Base-by-base conservation (phyloP, 352 stramenopile species). In the Phytophthora colocasiae region DNA sequence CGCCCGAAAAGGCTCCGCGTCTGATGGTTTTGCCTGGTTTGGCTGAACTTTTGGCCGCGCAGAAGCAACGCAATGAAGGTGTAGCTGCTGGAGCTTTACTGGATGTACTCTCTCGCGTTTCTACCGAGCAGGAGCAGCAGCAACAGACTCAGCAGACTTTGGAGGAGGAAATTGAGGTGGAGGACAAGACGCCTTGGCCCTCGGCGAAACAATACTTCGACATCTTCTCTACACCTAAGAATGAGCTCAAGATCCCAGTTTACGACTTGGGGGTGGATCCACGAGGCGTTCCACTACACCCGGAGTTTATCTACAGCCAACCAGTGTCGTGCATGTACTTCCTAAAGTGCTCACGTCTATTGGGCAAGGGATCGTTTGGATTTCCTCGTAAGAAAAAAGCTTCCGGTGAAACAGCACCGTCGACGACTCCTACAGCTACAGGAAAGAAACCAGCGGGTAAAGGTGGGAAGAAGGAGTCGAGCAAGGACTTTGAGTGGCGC, bases 321-420 rank as follows among this genome's bases (percentile, higher is more conserved):
- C 82, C 84, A 2, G 77, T 77, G 26, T 90, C 80, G 22, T 92
- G 84, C 66, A 89, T 91, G 81, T 91, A 92, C 70, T 92, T 90
- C 50, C 75, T 91, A 36, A 84, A 83, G 55, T 92, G 84, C 40
- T 58, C 66, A 12, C 71, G 74, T 31, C 66, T 91, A 24, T 55
- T 92, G 1, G 81, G 84, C 14, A 85, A 85, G 32, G 84, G 84
- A 11, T 92, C 84, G 29, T 92, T 92, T 39, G 80, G 84, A 3
- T 92, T 90, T 39, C 81, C 81, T 6, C 77, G 81, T 24, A 89
- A 89, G 68, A 83, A 81, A 73, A 87, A 84, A 44, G 14, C 48
- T 14, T 34, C 55, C 9, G 43, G 48, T 34, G 39, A 58, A 47
- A 69, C 39, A 54, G 68, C 26, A 3, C 15, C 26, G 12, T 46